These are phyloP conservation scores for Tricladium varicosporioides DNA, from an alignment of 2,329 filamentous ascomycete genomes.

Conservation along the genomic window DNA sequence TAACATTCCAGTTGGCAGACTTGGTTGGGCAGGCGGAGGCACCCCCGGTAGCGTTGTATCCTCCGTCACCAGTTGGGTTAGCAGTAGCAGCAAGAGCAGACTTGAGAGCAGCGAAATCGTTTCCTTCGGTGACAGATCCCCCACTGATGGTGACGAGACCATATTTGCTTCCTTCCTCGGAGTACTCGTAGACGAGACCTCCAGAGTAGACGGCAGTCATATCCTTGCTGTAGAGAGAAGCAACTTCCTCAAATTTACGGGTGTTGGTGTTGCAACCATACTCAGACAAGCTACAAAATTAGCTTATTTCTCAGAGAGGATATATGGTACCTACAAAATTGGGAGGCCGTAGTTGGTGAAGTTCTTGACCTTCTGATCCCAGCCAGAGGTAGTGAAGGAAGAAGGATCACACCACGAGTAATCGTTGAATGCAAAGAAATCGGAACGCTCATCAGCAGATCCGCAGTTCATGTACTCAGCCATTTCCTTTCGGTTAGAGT, in stretches of 20 bases:
- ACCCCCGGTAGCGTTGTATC: constrained; percentile 40
- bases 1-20: constrained; percentile 47
- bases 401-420: constrained; percentile 66
- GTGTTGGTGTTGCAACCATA: constrained; percentile 84
- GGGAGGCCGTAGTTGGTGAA: constrained; percentile 67
- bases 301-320: constrained; percentile 1
- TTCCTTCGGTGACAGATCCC: constrained; percentile 39
- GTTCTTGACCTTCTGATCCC: constrained; percentile 67
- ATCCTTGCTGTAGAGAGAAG: constrained; percentile 72
- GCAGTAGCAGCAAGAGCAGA: constrained; percentile 41
- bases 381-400: constrained; percentile 58
- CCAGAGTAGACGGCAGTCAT: constrained; percentile 94
- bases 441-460: constrained; percentile 60
- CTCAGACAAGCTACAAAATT: constrained; percentile 62
- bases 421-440: constrained; percentile 67
- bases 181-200: constrained; percentile 95
- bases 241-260: constrained; percentile 78
- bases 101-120: constrained; percentile 49
- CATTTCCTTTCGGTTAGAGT: constrained; percentile 66
- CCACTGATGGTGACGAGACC: constrained; percentile 45
- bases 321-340: constrained; percentile 39
- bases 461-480: constrained; percentile 74
- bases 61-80: constrained; percentile 50
- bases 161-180: constrained; percentile 73
- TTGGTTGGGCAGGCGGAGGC: constrained; percentile 45